Evolutionary conservation across 192 early-diverging fungal genomes (phyloP).

Genomic region (Coemansia sp.): DNA sequence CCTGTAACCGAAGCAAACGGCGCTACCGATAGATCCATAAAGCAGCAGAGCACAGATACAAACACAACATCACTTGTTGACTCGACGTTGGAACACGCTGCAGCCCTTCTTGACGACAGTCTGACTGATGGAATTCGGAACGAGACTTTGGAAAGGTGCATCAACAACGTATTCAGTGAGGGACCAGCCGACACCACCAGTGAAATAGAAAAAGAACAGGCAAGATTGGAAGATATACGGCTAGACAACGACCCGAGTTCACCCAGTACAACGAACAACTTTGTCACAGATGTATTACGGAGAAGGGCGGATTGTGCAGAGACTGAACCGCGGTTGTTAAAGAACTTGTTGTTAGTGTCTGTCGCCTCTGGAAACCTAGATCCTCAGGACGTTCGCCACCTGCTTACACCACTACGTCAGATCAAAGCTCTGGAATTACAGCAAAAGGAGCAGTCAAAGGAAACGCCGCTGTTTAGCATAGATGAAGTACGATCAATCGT

Average conservation of each 20-base stretch:
- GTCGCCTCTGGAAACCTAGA: conserved; percentile 4
- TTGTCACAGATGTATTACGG: background rate
- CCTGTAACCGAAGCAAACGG: conserved; percentile 1
- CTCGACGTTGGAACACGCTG: conserved; percentile 3
- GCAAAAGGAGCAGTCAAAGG: background rate
- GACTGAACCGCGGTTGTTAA: conserved; percentile 31
- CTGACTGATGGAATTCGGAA: background rate
- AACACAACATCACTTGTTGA: conserved; percentile 2
- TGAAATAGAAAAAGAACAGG: background rate
- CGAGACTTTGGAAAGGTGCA: conserved; percentile 12
- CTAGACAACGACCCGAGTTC: background rate
- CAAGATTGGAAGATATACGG: background rate
- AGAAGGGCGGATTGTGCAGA: background rate
- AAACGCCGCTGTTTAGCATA: conserved; percentile 3
- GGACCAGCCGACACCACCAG: background rate
- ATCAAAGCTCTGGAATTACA: background rate
- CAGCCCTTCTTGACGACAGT: conserved; percentile 8
- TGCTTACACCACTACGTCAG: conserved; percentile 20
- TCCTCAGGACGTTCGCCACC: background rate
- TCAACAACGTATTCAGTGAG: conserved; percentile 9
- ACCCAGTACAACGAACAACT: background rate
- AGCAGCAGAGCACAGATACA: background rate
- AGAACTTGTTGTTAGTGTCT: conserved; percentile 24
- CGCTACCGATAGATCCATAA: background rate
- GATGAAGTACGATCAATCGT: conserved; percentile 28